Evolutionary conservation across 768 basidiomycete species (phyloP), one percentile per base, ranked within the genome.

Genomic region (Saitozyma podzolica): DNA sequence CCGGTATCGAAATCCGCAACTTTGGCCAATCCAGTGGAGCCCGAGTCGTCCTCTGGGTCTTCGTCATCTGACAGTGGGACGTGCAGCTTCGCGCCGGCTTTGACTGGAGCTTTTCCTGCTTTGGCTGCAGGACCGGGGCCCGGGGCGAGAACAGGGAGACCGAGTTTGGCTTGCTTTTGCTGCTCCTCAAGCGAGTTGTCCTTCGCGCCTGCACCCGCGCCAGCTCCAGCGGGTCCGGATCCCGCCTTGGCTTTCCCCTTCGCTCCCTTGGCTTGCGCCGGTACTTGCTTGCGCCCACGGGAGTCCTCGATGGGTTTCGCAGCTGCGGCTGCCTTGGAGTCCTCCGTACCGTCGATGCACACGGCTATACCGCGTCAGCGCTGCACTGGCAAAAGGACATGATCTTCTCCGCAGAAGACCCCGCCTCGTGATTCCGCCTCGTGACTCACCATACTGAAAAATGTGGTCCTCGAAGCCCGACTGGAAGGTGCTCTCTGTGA

Each of bases 391-490:
- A 2, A 13, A 8, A 2, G 20, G 17, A 19, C 3, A 13, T 52
- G 10, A 39, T 14, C 14, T 48, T 14, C 14, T 17, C 14, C 2
- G 20, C 16, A 52, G 51, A 19, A 29, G 51, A 39, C 58, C n/a
- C 42, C 50, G 17, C 50, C 16, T 71, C 56, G 11, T 57, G 19
- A 40, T 9, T 9, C 68, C 7, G 14, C 50, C 29, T 29, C 59
- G 16, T 8, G 9, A 75, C 80, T 60, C 50, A 80, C 80, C 63
- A 62, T 80, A 80, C 54, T 75, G 68, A 63, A 80, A 78, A 7
- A 73, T 66, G 16, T 72, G 72, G 50, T 80, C 70, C 10, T 70
- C 67, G 53, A 80, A 80, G 11, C 73, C 78, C 19, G 63, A 56
- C 53, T 80, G 80, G 47, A 78, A 64, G 6, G 62, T 57, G 39